Evolutionary conservation across 1,284 basidiomycete genomes (phyloP), one percentile per base, ranked within the genome.

Genomic region (Stygiomarasmius scandens): DNA sequence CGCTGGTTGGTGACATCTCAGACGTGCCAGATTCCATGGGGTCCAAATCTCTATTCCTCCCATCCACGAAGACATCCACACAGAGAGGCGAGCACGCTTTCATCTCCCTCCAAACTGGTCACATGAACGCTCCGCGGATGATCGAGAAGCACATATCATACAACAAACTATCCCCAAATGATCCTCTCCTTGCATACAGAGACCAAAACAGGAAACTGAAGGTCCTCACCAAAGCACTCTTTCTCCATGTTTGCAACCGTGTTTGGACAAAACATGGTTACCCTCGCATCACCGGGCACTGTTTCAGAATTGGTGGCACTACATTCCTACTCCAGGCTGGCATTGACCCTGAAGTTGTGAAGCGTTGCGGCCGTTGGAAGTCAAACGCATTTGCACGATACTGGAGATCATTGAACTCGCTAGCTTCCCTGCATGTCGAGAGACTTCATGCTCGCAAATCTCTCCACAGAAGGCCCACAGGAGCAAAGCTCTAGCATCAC

Each of bases 291-390:
- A 60, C 62, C 2, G 64, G 66, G 6, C 67, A 69, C 48, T 58
- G 52, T 16, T 69, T 69, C 46, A 45, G 64, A 9, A 67, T 67
- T 46, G 66, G 67, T 11, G 66, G 66, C 0, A 66, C 67, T 2
- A 62, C 61, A 0, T 52, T 56, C 11, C 57, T 60, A 16, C 63
- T 69, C 0, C 12, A 52, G 1, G n/a, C 11, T 8, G 61, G 67
- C 10, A 58, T 68, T 6, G 43, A 56, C 16, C 59, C 63, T 1
- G 55, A 67, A 5, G 52, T 64, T 1, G 66, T 69, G 14, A 59
- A 61, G 46, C 53, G 45, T 3, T n/a, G 54, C 23, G 67, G 67
- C 0, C 19, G 64, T 1, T 69, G 67, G 67, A 48, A 48, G 5
- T 68, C 66, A 1, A 63, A 65, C 25, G 61, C 67, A 0, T 68